phyloP scores from a whole-genome alignment of 2,329 filamentous ascomycete species.

The Epichloe coenophiala region DNA sequence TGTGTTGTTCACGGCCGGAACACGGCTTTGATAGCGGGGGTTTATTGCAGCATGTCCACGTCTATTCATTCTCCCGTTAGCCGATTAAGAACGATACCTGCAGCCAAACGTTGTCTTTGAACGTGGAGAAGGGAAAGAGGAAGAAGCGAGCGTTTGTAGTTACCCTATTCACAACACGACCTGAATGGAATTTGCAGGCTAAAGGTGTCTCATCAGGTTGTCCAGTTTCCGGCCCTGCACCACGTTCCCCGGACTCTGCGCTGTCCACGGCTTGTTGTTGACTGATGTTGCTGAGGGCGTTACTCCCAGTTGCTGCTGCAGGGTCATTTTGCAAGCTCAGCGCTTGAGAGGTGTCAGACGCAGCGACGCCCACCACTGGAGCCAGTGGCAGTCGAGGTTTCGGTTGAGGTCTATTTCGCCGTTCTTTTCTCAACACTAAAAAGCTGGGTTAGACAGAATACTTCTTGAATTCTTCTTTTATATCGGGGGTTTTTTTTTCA shows the following conservation, averaged over 20 bases:
- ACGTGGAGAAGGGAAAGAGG: background rate
- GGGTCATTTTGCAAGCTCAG: background rate
- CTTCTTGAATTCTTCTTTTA: background rate
- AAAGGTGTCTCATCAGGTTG: background rate
- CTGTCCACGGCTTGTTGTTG: background rate
- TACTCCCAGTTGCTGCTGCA: background rate
- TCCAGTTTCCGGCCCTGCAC: background rate
- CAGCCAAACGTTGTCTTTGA: too few relatives aligned
- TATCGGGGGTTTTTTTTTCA: background rate
- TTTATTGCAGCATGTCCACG: slow-evolving; percentile 19
- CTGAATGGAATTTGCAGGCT: slow-evolving; percentile 16
- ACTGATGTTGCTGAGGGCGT: background rate
- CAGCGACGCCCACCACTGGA: background rate
- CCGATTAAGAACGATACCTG: background rate
- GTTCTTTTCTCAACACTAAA: background rate
- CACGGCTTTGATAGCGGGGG: slow-evolving; percentile 13
- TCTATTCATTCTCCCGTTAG: slow-evolving; percentile 6
- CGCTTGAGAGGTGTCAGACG: background rate
- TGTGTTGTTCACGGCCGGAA: slow-evolving; percentile 13
- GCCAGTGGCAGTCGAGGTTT: background rate
- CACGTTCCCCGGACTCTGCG: background rate
- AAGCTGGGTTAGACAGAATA: background rate
- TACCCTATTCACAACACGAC: slow-evolving; percentile 15
- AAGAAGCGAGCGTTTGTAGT: background rate
- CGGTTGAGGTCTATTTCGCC: background rate